Conservation (phyloP, 2,329 filamentous ascomycete genomes). For the Clarireedia hainanense region DNA sequence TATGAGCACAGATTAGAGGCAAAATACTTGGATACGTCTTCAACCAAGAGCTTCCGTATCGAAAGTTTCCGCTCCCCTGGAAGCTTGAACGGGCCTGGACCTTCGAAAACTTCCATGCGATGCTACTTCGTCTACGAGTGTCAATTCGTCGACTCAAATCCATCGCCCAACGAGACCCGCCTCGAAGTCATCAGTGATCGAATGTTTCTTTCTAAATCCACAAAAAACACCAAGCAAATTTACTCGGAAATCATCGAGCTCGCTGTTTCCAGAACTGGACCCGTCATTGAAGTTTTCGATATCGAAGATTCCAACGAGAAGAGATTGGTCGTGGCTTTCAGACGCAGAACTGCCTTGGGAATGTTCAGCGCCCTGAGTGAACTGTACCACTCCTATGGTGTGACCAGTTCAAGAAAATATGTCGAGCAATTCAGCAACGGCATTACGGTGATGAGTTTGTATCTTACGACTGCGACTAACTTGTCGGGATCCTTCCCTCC, state of each 20-base stretch:
- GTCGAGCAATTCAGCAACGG: conserved; percentile 99
- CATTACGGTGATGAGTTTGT: conserved; percentile 93
- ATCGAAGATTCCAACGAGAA: conserved; percentile 89
- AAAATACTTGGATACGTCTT: conserved; percentile 83
- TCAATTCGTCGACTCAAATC: conserved; percentile 72
- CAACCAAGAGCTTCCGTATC: conserved; percentile 72
- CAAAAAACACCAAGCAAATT: conserved; percentile 87
- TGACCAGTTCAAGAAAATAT: conserved; percentile 95
- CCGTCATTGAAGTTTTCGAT: conserved; percentile 96
- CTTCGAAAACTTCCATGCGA: conserved; percentile 73
- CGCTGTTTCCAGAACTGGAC: conserved; percentile 76
- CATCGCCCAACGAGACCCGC: conserved; percentile 71
- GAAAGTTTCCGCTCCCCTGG: conserved; percentile 95
- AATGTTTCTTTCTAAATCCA: conserved; percentile 92
- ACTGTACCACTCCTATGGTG: conserved; percentile 96
- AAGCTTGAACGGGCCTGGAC: conserved; percentile 56
- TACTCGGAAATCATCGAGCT: conserved; percentile 90
- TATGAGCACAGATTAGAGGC: conserved; percentile 91
- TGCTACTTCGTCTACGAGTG: conserved; percentile 99
- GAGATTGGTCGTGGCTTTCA: conserved; percentile 89
- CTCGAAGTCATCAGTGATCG: conserved; percentile 88
- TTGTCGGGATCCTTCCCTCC: conserved; percentile 57
- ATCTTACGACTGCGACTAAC: conserved; percentile 66
- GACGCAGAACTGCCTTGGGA: conserved; percentile 82
- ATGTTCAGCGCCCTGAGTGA: conserved; percentile 94